phyloP scores from a whole-genome alignment of 306 rosid genomes.

The Arachis hypogaea region DNA sequence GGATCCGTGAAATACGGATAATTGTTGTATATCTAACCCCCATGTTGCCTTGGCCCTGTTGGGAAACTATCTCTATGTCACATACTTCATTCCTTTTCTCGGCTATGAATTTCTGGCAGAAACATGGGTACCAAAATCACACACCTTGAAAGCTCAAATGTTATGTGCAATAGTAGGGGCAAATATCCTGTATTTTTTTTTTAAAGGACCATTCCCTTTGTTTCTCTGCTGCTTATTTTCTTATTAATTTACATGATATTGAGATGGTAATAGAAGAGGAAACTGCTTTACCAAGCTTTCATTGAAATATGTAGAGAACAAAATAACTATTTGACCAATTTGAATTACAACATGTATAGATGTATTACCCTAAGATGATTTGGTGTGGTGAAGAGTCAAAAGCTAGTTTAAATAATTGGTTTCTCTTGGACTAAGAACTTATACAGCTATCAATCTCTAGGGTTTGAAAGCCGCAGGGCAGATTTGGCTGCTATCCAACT shows the following conservation, averaged over 20 bases:
- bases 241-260: neutral
- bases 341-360: conserved; percentile 11
- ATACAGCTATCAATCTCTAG: conserved; percentile 45
- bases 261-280: neutral
- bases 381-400: conserved; percentile 32
- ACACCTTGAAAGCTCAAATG: neutral
- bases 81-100: neutral
- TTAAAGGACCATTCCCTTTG: conserved; percentile 4
- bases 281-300: conserved; percentile 3
- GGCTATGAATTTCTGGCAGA: conserved; percentile 8
- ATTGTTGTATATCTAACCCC: conserved; percentile 1
- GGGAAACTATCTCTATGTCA: neutral
- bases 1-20: conserved; percentile 8
- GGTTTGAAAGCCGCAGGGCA: conserved; percentile 79
- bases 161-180: neutral
- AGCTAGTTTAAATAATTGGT: conserved; percentile 35
- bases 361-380: conserved; percentile 7
- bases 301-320: conserved; percentile 8
- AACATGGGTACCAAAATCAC: conserved; percentile 6
- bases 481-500: conserved; percentile 93
- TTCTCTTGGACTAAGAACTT: conserved; percentile 35
- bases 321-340: conserved; percentile 16
- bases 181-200: neutral
- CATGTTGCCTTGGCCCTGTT: neutral
- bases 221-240: conserved; percentile 5